A percentile compares a stretch with the other conserved stretches of the same genome.
These are phyloP conservation scores for Francoa sonchifolia DNA, from an alignment of 441 rosid genomes.

Conservation along the genomic window DNA sequence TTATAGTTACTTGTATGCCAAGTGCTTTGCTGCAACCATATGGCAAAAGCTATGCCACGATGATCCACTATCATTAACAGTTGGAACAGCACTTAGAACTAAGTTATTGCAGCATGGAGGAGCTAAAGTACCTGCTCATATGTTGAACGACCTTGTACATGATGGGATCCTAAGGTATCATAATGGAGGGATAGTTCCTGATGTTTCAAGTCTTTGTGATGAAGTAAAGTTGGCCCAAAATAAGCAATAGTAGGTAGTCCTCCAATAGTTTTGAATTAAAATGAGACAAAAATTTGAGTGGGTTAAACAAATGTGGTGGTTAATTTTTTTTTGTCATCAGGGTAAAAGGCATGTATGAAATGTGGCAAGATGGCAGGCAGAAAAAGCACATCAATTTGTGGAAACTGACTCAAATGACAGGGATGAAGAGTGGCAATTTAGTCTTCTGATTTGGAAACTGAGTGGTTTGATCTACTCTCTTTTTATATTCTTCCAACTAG, in stretches of 20 bases:
- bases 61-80: slow-evolving; percentile 65
- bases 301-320: no score
- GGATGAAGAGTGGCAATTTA: no score
- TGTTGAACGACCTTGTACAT: slow-evolving; percentile 60
- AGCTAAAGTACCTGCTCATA: slow-evolving; percentile 66
- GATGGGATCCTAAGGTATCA: slow-evolving; percentile 37
- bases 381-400: no score
- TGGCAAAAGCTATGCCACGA: slow-evolving; percentile 75
- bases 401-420: no score
- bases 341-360: no score
- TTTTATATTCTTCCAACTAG: no score
- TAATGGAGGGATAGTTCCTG: slow-evolving; percentile 57
- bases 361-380: no score
- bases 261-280: neutral
- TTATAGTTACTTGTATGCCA: slow-evolving; percentile 85
- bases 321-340: no score
- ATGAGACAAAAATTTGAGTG: neutral
- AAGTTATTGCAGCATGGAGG: slow-evolving; percentile 72
- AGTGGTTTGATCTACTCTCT: no score
- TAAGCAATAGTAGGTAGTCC: neutral
- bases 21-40: slow-evolving; percentile 79
- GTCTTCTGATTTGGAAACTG: no score
- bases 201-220: slow-evolving; percentile 41
- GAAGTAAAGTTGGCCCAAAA: slow-evolving; percentile 7
- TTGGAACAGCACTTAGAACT: slow-evolving; percentile 56